Conservation (phyloP, 176 grass and related monocot species). For the Zea luxurians region DNA sequence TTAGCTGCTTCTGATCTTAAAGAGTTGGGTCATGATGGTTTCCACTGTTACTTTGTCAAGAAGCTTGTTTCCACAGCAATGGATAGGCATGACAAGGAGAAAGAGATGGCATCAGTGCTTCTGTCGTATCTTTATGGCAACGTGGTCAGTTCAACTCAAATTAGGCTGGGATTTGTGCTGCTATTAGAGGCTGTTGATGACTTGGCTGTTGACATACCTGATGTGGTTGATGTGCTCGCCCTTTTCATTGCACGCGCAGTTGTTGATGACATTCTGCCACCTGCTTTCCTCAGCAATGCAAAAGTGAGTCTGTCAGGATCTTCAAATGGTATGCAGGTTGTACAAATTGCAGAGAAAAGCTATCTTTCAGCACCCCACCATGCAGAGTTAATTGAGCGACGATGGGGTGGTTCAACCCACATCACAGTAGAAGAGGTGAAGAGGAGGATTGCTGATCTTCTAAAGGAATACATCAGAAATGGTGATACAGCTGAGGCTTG, state of each 20-base stretch:
- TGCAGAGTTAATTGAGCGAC: conserved; percentile 80
- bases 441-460: conserved; percentile 73
- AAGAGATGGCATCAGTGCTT: conserved; percentile 90
- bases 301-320: conserved; percentile 66
- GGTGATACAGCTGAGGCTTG: conserved; percentile 78
- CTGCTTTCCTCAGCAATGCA: conserved; percentile 70
- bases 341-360: conserved; percentile 93
- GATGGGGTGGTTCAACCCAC: conserved; percentile 77
- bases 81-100: conserved; percentile 96
- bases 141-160: conserved; percentile 69
- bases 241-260: conserved; percentile 89
- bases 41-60: conserved; percentile 86
- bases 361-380: conserved; percentile 96
- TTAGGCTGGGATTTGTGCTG: conserved; percentile 83
- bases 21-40: conserved; percentile 75
- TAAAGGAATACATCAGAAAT: conserved; percentile 90
- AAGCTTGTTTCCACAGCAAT: conserved; percentile 91
- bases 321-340: conserved; percentile 74
- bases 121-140: conserved; percentile 78
- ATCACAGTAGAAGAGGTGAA: conserved; percentile 83
- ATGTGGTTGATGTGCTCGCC: conserved; percentile 77
- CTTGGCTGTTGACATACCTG: conserved; percentile 82
- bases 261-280: conserved; percentile 93
- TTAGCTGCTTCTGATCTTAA: conserved; percentile 77
- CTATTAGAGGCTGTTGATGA: conserved; percentile 88